Evolutionary conservation across 2,329 filamentous ascomycete genomes (phyloP), one percentile per base, ranked within the genome.

Genomic region (Zymoseptoria pseudotritici): DNA sequence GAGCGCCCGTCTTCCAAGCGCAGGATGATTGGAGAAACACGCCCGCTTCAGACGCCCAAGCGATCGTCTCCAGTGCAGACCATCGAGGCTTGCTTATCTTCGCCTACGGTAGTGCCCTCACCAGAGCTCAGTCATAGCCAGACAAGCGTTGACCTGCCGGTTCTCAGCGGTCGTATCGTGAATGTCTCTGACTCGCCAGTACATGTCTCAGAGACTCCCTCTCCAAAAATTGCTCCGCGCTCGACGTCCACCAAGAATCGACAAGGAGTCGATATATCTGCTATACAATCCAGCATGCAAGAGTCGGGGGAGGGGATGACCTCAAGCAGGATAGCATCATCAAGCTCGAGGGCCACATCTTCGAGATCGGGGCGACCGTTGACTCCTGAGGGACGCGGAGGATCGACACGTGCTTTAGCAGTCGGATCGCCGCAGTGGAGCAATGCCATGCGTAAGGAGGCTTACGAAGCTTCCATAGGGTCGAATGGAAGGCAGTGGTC

Each of bases 401-500:
- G 19, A n/a, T 24, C 26, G 22, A 13, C 31, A 52, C 31, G 54
- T 54, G 19, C 57, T 52, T 19, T 54, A 55, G 8, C 49, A 56
- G 24, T 61, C 57, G 21, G 59, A 51, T 36, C 58, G 54, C 52
- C 50, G 46, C 53, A 60, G 11, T 26, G 63, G 29, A 67, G 56
- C 49, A 62, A 62, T n/a, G 64, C 63, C 9, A 53, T 66, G 21
- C 62, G 62, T 36, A 59, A 55, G 8, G 62, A 65, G 56, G 67
- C 68, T n/a, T 68, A 62, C 55, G 59, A 69, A 55, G 68, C 70
- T 7, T 69, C 65, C 9, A 50, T 68, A 3, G 62, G 64, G 3
- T 54, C 46, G 11, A 54, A 65, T 22, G 62, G 58, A 4, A 54
- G 46, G 4, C 58, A 61, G 4, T 73, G 70, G 69, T 62, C 63